Evolutionary conservation across 2,329 filamentous ascomycete genomes (phyloP).

Genomic region (Sordariomycetes sp.): DNA sequence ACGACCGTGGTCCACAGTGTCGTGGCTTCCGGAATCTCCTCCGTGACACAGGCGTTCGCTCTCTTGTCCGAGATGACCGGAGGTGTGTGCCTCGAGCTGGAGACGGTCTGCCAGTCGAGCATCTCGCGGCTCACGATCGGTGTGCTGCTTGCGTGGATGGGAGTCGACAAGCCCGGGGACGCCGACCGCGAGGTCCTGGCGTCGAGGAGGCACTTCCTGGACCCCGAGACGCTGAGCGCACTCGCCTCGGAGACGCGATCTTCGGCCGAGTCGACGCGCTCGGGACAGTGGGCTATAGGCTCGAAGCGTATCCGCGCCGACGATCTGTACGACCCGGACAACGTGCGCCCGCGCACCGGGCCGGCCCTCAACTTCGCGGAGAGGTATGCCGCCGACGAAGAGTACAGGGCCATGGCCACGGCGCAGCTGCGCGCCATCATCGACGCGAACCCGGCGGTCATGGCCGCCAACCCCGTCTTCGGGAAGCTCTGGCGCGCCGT

Average conservation of each 20-base stretch:
- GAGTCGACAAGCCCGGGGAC: constrained; percentile 7
- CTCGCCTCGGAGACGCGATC: constrained; percentile 7
- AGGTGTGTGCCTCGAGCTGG: constrained; percentile 26
- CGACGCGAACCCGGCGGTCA: constrained; percentile 25
- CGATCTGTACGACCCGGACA: constrained; percentile 9
- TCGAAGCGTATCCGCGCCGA: constrained; percentile 6
- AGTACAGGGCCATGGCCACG: constrained; percentile 25
- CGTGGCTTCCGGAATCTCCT: constrained; percentile 13
- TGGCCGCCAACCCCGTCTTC: constrained; percentile 39
- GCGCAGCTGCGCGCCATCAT: constrained; percentile 31
- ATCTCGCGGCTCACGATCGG: constrained; percentile 30
- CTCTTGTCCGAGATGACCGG: constrained; percentile 30
- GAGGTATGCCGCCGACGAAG: constrained; percentile 24
- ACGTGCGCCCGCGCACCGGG: constrained; percentile 13
- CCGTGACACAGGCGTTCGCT: constrained; percentile 21
- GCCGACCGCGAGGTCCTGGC: not conserved
- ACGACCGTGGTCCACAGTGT: constrained; percentile 34
- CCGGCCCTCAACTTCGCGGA: constrained; percentile 23
- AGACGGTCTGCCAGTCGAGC: constrained; percentile 9
- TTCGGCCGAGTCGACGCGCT: not conserved
- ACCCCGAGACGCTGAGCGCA: constrained; percentile 6
- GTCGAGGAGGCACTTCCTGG: constrained; percentile 2
- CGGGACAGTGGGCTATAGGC: not conserved
- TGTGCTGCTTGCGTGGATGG: constrained; percentile 28
- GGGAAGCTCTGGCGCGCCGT: constrained; percentile 36